Evolutionary conservation across 1,284 basidiomycete genomes (phyloP).

Genomic region (Ceratobasidium sp.): DNA sequence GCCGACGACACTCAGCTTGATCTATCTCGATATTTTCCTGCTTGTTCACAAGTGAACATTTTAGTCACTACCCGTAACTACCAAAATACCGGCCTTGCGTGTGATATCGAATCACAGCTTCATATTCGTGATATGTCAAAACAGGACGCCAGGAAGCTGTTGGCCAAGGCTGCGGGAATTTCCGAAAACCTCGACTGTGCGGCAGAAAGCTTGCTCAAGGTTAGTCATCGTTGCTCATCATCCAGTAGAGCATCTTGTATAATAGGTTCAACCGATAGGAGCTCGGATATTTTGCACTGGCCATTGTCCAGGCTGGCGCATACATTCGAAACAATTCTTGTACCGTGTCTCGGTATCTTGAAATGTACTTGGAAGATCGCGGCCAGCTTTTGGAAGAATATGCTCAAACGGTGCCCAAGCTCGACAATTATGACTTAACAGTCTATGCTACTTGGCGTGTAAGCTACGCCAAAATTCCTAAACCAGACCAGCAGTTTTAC

Average conservation of each 20-base stretch:
- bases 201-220: not conserved
- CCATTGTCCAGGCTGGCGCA: slow-evolving; percentile 31
- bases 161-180: not conserved
- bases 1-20: slow-evolving; percentile 8
- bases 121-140: not conserved
- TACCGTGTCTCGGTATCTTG: not conserved
- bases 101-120: not conserved
- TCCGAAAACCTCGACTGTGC: not conserved
- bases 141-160: not conserved
- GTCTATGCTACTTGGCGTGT: slow-evolving; percentile 18
- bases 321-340: slow-evolving; percentile 9
- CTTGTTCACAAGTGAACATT: slow-evolving; percentile 10
- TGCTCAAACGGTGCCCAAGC: not conserved
- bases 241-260: too few species aligned
- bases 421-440: not conserved
- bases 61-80: slow-evolving; percentile 33
- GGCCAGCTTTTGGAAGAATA: not conserved
- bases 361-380: not conserved
- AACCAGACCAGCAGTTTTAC: not conserved
- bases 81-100: not conserved
- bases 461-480: not conserved
- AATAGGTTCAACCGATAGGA: not conserved
- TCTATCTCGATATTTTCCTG: slow-evolving; percentile 2
- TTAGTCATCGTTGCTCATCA: too few species aligned
- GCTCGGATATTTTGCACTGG: slow-evolving; percentile 3